phyloP scores from a whole-genome alignment of 2,329 filamentous ascomycete genomes.

The Pyrenophora tritici-repentis region DNA sequence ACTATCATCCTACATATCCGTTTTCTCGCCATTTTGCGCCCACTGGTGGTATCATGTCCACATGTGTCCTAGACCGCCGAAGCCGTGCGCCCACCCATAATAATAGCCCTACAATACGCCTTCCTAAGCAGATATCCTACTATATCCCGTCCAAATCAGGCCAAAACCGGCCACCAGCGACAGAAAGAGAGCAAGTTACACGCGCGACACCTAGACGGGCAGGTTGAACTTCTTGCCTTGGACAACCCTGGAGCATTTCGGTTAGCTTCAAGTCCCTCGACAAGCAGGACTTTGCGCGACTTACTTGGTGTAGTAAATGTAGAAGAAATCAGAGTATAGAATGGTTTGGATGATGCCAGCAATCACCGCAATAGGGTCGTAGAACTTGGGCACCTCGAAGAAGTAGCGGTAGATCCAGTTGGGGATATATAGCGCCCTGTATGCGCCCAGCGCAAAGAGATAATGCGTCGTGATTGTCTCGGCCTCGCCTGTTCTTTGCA shows the following conservation, averaged over 20 bases:
- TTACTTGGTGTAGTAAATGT: constrained; percentile 97
- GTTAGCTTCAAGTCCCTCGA: not conserved
- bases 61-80: too few relatives aligned
- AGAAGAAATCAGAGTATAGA: constrained; percentile 99
- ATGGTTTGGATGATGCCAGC: constrained; percentile 93
- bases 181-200: constrained; percentile 6
- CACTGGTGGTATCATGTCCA: too few relatives aligned
- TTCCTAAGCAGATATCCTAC: constrained; percentile 5
- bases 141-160: constrained; percentile 8
- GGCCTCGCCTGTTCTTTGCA: constrained; percentile 95
- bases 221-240: constrained; percentile 62
- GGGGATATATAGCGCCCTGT: constrained; percentile 94
- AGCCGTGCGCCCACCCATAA: not conserved
- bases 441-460: constrained; percentile 87
- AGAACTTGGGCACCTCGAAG: constrained; percentile 68
- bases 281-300: not conserved
- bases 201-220: constrained; percentile 49
- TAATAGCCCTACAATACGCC: constrained; percentile 11
- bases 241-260: constrained; percentile 48
- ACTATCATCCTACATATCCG: constrained; percentile 1
- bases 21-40: not conserved
- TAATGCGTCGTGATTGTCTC: constrained; percentile 99
- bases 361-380: constrained; percentile 84
- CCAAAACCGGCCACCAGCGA: constrained; percentile 9
- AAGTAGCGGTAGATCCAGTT: constrained; percentile 97